These are phyloP conservation scores for Ceratobasidium sp. DNA, from an alignment of 1,284 basidiomycete genomes.

Conservation along the genomic window DNA sequence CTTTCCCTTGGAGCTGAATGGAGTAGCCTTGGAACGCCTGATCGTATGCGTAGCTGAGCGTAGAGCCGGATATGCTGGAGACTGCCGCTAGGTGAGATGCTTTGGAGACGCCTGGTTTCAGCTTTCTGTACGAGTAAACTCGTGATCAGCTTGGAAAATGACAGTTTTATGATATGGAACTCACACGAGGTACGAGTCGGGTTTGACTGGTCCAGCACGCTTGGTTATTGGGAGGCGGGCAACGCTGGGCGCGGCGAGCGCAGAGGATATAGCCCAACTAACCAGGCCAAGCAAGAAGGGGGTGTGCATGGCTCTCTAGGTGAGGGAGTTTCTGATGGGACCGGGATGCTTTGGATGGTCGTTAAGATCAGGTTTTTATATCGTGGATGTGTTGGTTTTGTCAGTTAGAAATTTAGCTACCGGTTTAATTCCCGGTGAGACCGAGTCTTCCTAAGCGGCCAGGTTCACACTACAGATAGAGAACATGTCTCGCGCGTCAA, in stretches of 20 bases:
- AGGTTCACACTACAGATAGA: no score
- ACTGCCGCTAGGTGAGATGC: slow-evolving; percentile 10
- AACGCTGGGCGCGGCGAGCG: slow-evolving; percentile 28
- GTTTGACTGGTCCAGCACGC: slow-evolving; percentile 26
- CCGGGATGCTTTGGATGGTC: background rate
- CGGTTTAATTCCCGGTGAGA: no score
- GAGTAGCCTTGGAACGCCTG: slow-evolving; percentile 20
- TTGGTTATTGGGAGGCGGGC: slow-evolving; percentile 11
- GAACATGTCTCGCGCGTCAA: no score
- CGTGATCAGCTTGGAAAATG: background rate
- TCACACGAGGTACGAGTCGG: slow-evolving; percentile 41
- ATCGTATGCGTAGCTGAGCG: background rate
- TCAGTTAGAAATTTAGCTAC: no score
- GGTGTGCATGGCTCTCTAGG: background rate
- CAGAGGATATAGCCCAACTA: background rate
- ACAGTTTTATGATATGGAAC: background rate
- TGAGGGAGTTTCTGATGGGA: background rate
- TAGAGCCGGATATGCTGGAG: background rate
- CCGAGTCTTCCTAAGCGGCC: no score
- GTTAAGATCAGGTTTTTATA: background rate
- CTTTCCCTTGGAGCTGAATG: slow-evolving; percentile 1
- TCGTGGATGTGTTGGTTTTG: background rate
- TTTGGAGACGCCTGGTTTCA: slow-evolving; percentile 25
- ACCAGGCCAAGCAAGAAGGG: background rate
- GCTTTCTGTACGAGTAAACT: background rate